These are phyloP conservation scores for Phoma sp. DNA, from an alignment of 2,329 filamentous ascomycete genomes.

Conservation along the genomic window DNA sequence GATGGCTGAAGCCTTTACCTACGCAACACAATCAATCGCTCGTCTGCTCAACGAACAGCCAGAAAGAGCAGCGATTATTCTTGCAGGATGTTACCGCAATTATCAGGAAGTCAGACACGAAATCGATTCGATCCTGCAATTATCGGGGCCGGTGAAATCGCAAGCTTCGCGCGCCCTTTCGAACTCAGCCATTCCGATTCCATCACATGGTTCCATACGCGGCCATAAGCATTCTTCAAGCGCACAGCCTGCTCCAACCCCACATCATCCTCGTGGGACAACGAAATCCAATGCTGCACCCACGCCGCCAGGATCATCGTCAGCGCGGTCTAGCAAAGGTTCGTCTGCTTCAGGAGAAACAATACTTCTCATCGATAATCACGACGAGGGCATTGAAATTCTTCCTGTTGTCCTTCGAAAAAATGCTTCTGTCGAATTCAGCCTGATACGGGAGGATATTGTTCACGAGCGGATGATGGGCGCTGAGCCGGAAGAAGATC, in stretches of 20 bases:
- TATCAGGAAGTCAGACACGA: conserved; percentile 2
- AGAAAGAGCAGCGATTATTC: conserved; percentile 1
- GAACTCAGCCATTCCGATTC: not conserved
- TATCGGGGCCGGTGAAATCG: not conserved
- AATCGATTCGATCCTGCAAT: not conserved
- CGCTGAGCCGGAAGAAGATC: not conserved
- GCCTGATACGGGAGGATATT: conserved; percentile 1
- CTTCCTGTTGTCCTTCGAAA: not conserved
- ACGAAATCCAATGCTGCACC: not conserved
- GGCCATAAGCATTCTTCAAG: not conserved
- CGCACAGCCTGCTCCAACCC: not conserved
- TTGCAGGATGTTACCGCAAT: not conserved
- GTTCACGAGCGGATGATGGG: not conserved
- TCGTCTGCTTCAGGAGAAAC: conserved; percentile 1
- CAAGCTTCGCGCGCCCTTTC: not conserved
- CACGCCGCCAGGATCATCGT: conserved; percentile 1
- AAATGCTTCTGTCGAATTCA: not conserved
- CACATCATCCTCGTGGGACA: not conserved
- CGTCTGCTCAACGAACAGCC: conserved; percentile 1
- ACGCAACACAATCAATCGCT: conserved; percentile 2
- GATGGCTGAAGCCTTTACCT: conserved; percentile 2
- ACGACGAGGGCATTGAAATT: not conserved
- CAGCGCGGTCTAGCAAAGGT: not conserved
- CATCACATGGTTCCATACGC: not conserved
- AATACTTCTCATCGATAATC: not conserved